phyloP scores from a whole-genome alignment of 1,284 basidiomycete genomes.

The Coniferiporia sulphurascens region DNA sequence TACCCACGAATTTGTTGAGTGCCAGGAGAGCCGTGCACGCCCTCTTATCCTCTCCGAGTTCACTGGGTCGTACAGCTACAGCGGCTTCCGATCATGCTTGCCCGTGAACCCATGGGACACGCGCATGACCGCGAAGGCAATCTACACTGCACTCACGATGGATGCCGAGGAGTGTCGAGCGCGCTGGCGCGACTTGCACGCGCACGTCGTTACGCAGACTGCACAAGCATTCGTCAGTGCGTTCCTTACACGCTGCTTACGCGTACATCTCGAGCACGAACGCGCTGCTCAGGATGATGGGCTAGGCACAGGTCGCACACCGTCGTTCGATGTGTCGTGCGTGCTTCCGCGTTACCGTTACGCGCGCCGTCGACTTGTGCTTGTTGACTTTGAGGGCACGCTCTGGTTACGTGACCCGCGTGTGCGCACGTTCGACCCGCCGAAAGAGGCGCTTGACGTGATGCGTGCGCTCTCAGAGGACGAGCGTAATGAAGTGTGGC shows the following conservation, averaged over 20 bases:
- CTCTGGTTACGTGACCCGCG: constrained; percentile 57
- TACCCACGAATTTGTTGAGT: constrained; percentile 83
- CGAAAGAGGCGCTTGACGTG: constrained; percentile 49
- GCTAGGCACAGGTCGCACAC: constrained; percentile 33
- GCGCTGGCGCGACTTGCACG: constrained; percentile 84
- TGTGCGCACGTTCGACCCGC: constrained; percentile 43
- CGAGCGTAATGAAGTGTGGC: constrained; percentile 72
- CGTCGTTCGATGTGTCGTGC: constrained; percentile 43
- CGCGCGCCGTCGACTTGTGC: constrained; percentile 57
- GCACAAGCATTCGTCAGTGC: constrained; percentile 80
- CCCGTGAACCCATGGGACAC: constrained; percentile 83
- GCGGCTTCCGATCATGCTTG: constrained; percentile 81
- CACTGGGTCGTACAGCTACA: constrained; percentile 81
- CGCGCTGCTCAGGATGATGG: constrained; percentile 27
- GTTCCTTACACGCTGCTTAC: constrained; percentile 70
- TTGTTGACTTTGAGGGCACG: constrained; percentile 80
- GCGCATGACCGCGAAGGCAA: constrained; percentile 69
- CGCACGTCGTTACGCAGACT: constrained; percentile 83
- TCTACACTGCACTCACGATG: constrained; percentile 78
- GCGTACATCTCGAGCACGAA: constrained; percentile 63
- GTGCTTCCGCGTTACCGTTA: constrained; percentile 60
- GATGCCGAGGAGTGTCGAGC: constrained; percentile 61
- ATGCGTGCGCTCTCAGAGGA: constrained; percentile 63
- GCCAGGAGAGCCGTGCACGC: constrained; percentile 63
- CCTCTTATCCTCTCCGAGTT: constrained; percentile 83